Conservation (phyloP, 2,329 filamentous ascomycete species). For the Fusarium austroafricanum region DNA sequence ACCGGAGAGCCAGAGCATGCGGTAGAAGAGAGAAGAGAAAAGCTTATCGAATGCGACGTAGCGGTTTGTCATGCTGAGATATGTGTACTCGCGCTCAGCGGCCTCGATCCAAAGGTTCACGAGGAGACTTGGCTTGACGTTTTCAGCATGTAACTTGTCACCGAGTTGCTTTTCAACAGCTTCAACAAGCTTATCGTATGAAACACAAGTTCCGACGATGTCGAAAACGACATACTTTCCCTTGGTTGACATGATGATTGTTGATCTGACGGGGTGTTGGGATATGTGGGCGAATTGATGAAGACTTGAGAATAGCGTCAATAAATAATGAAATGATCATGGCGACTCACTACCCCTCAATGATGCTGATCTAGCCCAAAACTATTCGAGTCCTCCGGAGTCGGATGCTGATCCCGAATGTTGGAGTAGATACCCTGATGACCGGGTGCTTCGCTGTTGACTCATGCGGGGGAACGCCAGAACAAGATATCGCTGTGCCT, state of each 20-base stretch:
- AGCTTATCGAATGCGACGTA: slow-evolving; percentile 58
- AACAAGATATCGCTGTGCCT: too few species aligned
- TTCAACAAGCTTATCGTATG: slow-evolving; percentile 41
- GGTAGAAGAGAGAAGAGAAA: slow-evolving; percentile 60
- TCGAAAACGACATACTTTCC: slow-evolving; percentile 36
- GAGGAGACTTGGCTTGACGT: slow-evolving; percentile 57
- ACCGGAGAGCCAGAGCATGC: slow-evolving; percentile 58
- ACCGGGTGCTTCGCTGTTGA: too few species aligned
- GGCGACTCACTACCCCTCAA: background rate
- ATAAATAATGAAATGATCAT: too few species aligned
- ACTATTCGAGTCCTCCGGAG: background rate
- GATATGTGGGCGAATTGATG: too few species aligned
- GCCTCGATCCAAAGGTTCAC: slow-evolving; percentile 60
- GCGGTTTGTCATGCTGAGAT: slow-evolving; percentile 57
- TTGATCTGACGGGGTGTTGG: background rate
- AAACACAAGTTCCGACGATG: slow-evolving; percentile 31
- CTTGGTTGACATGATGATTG: background rate
- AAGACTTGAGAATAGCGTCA: background rate
- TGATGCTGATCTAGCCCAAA: background rate
- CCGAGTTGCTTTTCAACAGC: slow-evolving; percentile 57
- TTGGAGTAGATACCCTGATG: background rate
- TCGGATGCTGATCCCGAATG: background rate
- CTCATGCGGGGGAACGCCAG: background rate
- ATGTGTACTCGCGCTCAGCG: slow-evolving; percentile 63
- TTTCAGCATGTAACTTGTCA: slow-evolving; percentile 51